Evolutionary conservation across 306 rosid genomes (phyloP).

Genomic region (Pueraria montana): DNA sequence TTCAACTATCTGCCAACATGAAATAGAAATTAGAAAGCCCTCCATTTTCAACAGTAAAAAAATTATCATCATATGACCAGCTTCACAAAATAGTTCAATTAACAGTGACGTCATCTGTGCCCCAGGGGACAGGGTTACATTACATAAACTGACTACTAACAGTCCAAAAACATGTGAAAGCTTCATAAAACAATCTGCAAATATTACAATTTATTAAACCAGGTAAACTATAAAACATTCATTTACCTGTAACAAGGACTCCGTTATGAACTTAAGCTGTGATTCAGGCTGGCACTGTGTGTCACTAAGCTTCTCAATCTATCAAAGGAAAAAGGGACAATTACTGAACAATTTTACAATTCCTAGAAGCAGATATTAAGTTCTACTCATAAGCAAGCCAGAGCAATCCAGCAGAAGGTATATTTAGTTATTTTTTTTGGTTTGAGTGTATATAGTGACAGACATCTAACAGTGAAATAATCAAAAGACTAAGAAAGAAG

Average conservation of each 20-base stretch:
- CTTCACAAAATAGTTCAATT: constrained; percentile 30
- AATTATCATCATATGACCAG: background rate
- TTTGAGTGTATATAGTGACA: background rate
- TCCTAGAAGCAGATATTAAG: constrained; percentile 29
- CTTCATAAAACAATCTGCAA: constrained; percentile 3
- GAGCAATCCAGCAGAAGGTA: background rate
- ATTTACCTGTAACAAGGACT: constrained; percentile 96
- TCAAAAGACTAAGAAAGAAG: background rate
- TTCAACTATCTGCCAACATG: constrained; percentile 86
- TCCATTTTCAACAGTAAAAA: constrained; percentile 22
- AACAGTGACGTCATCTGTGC: constrained; percentile 13
- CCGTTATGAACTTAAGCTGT: constrained; percentile 95
- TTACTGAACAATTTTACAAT: constrained; percentile 6
- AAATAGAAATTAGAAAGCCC: constrained; percentile 33
- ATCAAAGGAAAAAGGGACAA: constrained; percentile 28
- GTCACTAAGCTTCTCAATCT: constrained; percentile 96
- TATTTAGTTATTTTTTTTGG: background rate
- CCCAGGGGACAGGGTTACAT: background rate
- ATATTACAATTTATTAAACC: background rate
- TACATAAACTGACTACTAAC: constrained; percentile 22
- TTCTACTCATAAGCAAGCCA: constrained; percentile 2
- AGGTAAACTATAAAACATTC: constrained; percentile 7
- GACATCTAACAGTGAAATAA: constrained; percentile 9
- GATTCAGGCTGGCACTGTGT: constrained; percentile 97
- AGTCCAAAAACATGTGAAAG: background rate